phyloP scores from a whole-genome alignment of 2,329 filamentous ascomycete genomes.

The Didymella arachidicola region DNA sequence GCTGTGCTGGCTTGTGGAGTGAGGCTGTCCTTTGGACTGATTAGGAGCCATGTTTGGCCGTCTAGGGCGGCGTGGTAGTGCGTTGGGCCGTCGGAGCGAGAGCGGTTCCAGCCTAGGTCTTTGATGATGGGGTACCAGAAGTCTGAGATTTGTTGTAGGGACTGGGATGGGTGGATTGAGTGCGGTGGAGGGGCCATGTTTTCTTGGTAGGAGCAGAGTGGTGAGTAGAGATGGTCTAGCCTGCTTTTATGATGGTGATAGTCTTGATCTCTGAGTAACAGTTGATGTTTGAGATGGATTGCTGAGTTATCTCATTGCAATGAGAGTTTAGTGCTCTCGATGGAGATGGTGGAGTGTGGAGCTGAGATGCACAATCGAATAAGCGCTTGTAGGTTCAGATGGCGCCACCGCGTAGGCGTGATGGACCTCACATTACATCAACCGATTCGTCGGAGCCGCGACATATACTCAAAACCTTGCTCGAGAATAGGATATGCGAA shows the following conservation, averaged over 20 bases:
- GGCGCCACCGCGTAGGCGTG: not conserved
- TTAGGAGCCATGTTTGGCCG: not conserved
- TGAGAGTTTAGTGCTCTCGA: too few species aligned
- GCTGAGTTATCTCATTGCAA: too few species aligned
- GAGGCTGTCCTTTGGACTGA: not conserved
- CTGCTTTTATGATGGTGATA: not conserved
- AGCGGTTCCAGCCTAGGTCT: not conserved
- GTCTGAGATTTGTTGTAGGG: not conserved
- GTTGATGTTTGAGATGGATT: too few species aligned
- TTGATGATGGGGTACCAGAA: not conserved
- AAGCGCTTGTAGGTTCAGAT: not conserved
- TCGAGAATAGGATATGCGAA: not conserved
- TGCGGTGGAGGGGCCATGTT: not conserved
- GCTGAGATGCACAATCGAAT: not conserved
- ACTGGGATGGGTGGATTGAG: not conserved
- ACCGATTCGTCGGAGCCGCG: conserved; percentile 7
- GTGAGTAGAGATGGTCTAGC: not conserved
- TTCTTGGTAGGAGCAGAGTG: not conserved
- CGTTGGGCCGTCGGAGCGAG: not conserved
- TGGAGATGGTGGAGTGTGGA: not conserved
- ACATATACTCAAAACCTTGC: not conserved
- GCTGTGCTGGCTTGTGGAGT: not conserved
- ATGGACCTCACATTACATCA: not conserved
- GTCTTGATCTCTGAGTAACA: not conserved
- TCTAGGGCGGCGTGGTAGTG: not conserved